Evolutionary conservation across 495 filamentous ascomycete genomes (phyloP).

Genomic region (Xylaria curta): DNA sequence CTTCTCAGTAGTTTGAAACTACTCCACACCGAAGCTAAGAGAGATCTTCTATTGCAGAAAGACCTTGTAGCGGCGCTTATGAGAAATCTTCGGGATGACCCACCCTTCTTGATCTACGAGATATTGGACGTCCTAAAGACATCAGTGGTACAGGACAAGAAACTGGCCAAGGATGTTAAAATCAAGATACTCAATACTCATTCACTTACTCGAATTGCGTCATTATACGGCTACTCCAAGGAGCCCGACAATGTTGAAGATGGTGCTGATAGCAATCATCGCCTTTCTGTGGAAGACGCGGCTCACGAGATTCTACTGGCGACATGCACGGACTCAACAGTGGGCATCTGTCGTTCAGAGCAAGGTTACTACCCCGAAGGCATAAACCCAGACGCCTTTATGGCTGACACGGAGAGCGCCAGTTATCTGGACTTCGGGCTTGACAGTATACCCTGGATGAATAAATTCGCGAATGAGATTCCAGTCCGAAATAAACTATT

Average conservation of each 20-base stretch:
- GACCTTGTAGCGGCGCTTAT: slow-evolving; percentile 73
- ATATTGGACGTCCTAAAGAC: slow-evolving; percentile 68
- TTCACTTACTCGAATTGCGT: slow-evolving; percentile 72
- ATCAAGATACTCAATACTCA: slow-evolving; percentile 71
- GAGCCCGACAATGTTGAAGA: slow-evolving; percentile 32
- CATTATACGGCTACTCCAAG: slow-evolving; percentile 69
- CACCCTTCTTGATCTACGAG: slow-evolving; percentile 70
- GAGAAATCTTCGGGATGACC: slow-evolving; percentile 73
- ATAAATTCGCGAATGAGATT: slow-evolving; percentile 67
- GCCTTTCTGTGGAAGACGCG: slow-evolving; percentile 57
- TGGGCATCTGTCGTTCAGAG: slow-evolving; percentile 71
- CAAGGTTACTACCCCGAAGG: slow-evolving; percentile 77
- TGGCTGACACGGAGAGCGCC: slow-evolving; percentile 46
- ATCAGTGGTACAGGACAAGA: slow-evolving; percentile 71
- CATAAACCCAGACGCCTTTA: slow-evolving; percentile 60
- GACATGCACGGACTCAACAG: slow-evolving; percentile 72
- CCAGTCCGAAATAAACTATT: slow-evolving; percentile 77
- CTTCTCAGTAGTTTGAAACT: slow-evolving; percentile 75
- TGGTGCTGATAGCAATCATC: slow-evolving; percentile 30
- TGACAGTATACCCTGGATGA: slow-evolving; percentile 70
- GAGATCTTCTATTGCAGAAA: slow-evolving; percentile 74
- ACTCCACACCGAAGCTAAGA: slow-evolving; percentile 71
- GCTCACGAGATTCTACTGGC: slow-evolving; percentile 75
- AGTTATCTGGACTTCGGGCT: slow-evolving; percentile 70
- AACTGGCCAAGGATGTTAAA: slow-evolving; percentile 73